A percentile compares a stretch with the other conserved stretches of the same genome.
phyloP scores from a whole-genome alignment of 306 rosid genomes.

The Senna siamea region DNA sequence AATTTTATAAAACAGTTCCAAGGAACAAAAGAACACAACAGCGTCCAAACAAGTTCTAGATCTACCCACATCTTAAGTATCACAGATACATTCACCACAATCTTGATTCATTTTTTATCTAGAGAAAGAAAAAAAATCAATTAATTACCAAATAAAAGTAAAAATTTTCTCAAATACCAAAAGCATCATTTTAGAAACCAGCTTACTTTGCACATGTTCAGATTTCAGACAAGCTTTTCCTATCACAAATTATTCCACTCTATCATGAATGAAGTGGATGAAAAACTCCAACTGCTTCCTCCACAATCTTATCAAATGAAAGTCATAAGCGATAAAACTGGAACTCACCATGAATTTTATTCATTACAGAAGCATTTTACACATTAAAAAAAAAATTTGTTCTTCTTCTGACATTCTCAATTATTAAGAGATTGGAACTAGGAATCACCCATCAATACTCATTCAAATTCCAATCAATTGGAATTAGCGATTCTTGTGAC shows the following conservation, averaged over 20 bases:
- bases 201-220: neutral
- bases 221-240: neutral
- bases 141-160: neutral
- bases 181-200: neutral
- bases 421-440: slow-evolving; percentile 1
- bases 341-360: neutral
- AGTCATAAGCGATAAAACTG: neutral
- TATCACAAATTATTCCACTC: slow-evolving; percentile 4
- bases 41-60: no score
- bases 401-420: neutral
- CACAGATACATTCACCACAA: neutral
- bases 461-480: neutral
- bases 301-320: neutral
- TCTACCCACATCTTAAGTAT: neutral
- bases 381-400: neutral
- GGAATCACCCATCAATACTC: slow-evolving; percentile 22
- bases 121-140: neutral
- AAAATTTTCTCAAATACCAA: neutral
- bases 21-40: no score
- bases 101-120: neutral
- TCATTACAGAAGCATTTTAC: neutral
- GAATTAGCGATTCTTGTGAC: slow-evolving; percentile 5
- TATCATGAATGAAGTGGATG: neutral
- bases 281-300: neutral
- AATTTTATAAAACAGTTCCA: no score